Conservation (phyloP, 2,329 filamentous ascomycete species). For the Colletotrichum spaethianum region DNA sequence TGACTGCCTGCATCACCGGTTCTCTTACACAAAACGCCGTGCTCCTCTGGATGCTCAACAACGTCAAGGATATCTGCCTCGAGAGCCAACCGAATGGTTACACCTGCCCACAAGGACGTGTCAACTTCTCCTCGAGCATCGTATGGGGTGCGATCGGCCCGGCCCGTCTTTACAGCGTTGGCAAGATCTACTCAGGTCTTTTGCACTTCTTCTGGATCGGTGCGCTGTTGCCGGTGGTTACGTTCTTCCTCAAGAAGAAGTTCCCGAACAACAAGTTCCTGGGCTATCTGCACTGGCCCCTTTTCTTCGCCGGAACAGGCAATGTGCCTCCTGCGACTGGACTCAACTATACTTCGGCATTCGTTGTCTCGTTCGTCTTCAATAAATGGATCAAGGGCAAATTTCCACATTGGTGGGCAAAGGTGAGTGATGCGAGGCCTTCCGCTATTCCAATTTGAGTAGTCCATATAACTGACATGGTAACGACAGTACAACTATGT, state of each 20-base stretch:
- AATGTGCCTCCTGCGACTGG: conserved; percentile 37
- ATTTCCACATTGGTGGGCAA: conserved; percentile 35
- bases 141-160: conserved; percentile 69
- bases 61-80: conserved; percentile 59
- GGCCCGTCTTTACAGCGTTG: conserved; percentile 60
- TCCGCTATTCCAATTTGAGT: neutral
- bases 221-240: conserved; percentile 26
- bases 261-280: conserved; percentile 26
- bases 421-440: conserved; percentile 3
- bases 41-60: conserved; percentile 49
- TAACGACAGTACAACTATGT: conserved; percentile 52
- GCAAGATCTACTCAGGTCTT: conserved; percentile 61
- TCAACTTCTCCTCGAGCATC: conserved; percentile 62
- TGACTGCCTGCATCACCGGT: conserved; percentile 68
- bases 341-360: conserved; percentile 34
- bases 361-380: conserved; percentile 26
- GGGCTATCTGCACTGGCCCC: conserved; percentile 29
- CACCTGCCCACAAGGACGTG: conserved; percentile 63
- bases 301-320: conserved; percentile 33
- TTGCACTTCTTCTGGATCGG: conserved; percentile 67
- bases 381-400: conserved; percentile 40
- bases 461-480: neutral
- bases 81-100: conserved; percentile 59
- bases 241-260: conserved; percentile 30
- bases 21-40: conserved; percentile 58